phyloP scores from a whole-genome alignment of 129 eudicot genomes.

The Arctium minus region DNA sequence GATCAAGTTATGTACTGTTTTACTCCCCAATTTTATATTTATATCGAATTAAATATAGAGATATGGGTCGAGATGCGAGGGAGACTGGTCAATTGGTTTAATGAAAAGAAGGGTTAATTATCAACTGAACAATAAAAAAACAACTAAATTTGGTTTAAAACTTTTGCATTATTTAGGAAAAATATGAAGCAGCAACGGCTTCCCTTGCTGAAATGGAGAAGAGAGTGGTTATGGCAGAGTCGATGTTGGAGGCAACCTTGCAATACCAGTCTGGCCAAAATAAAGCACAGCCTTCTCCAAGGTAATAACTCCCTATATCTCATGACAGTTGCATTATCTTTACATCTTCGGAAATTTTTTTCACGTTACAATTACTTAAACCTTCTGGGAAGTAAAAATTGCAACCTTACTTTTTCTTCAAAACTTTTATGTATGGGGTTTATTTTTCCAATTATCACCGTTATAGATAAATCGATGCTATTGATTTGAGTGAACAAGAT shows the following conservation, averaged over 20 bases:
- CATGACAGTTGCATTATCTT: not conserved
- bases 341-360: not conserved
- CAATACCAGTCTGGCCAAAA: slow-evolving; percentile 90
- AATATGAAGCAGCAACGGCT: slow-evolving; percentile 66
- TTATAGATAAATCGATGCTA: not conserved
- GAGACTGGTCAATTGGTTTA: too few relatives aligned
- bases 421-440: not conserved
- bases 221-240: slow-evolving; percentile 92
- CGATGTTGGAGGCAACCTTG: slow-evolving; percentile 96
- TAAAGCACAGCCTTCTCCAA: slow-evolving; percentile 78
- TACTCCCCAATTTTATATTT: too few relatives aligned
- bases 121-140: not conserved
- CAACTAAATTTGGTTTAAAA: not conserved
- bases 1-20: not conserved
- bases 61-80: too few relatives aligned
- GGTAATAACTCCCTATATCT: slow-evolving; percentile 39
- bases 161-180: slow-evolving; percentile 42
- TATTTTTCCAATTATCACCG: not conserved
- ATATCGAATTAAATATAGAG: not conserved
- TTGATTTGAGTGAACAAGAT: not conserved
- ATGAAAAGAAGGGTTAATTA: not conserved
- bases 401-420: not conserved
- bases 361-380: not conserved
- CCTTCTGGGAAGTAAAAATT: not conserved
- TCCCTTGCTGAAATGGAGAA: slow-evolving; percentile 90